phyloP scores from a whole-genome alignment of 352 stramenopile species.

The Globisporangium abappressorium region DNA sequence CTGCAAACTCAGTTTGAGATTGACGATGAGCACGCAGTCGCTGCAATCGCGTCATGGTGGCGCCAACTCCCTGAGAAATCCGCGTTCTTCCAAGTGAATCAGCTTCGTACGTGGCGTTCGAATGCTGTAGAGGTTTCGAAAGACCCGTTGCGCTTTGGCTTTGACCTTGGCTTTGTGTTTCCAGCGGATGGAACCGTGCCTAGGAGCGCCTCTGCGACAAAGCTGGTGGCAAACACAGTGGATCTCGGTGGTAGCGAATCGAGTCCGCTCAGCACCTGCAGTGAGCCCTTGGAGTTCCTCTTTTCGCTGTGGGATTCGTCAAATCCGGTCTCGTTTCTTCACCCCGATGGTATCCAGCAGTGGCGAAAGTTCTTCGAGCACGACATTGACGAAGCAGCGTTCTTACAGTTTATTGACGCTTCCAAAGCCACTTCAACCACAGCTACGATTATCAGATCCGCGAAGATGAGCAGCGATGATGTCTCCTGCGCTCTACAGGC shows the following conservation, averaged over 20 bases:
- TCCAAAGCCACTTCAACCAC: background rate
- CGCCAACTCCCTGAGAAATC: slow-evolving; percentile 31
- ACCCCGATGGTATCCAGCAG: slow-evolving; percentile 23
- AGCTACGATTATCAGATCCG: background rate
- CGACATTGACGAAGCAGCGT: slow-evolving; percentile 16
- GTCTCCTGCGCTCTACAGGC: slow-evolving; percentile 40
- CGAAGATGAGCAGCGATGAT: slow-evolving; percentile 14
- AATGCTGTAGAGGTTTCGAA: slow-evolving; percentile 8
- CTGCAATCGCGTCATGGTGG: slow-evolving; percentile 41
- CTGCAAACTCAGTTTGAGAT: slow-evolving; percentile 33
- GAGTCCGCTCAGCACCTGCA: slow-evolving; percentile 26
- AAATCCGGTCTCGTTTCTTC: slow-evolving; percentile 36
- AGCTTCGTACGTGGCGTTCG: slow-evolving; percentile 37
- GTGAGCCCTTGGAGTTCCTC: slow-evolving; percentile 27
- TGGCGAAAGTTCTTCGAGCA: slow-evolving; percentile 26
- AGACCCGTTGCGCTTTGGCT: slow-evolving; percentile 48
- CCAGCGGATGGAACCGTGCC: slow-evolving; percentile 19
- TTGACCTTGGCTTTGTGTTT: slow-evolving; percentile 40
- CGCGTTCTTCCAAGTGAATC: slow-evolving; percentile 43
- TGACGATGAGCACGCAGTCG: slow-evolving; percentile 21
- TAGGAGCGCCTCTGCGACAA: slow-evolving; percentile 20
- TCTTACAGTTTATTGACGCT: background rate
- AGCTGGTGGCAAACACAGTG: slow-evolving; percentile 41
- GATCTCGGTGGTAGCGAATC: slow-evolving; percentile 5
- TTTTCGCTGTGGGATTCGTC: slow-evolving; percentile 38